These are phyloP conservation scores for Hyphodiscus hymeniophilus DNA, from an alignment of 495 filamentous ascomycete species.

Conservation along the genomic window DNA sequence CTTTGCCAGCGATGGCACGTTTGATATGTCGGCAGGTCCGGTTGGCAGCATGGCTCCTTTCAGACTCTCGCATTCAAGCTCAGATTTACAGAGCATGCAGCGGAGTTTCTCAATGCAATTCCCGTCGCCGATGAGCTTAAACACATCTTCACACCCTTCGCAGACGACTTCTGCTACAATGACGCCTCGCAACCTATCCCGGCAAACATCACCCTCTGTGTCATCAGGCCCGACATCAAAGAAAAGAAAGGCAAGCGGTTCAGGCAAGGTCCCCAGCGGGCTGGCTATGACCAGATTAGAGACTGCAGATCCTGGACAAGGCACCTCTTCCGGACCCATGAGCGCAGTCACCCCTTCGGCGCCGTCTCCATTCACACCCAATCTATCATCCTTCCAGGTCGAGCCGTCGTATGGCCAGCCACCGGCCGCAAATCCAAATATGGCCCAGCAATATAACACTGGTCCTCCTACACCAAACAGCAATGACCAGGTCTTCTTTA, in stretches of 20 bases:
- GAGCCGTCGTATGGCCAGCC: constrained; percentile 12
- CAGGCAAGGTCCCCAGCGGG: constrained; percentile 56
- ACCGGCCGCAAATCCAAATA: constrained; percentile 5
- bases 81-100: constrained; percentile 47
- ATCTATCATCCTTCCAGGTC: constrained; percentile 28
- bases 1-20: constrained; percentile 10
- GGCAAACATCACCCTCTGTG: constrained; percentile 59
- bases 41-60: constrained; percentile 20
- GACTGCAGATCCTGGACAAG: constrained; percentile 29
- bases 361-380: constrained; percentile 35
- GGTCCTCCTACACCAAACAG: constrained; percentile 57
- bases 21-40: constrained; percentile 13
- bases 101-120: constrained; percentile 34
- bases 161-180: constrained; percentile 37
- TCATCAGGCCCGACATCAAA: constrained; percentile 54
- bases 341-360: constrained; percentile 33
- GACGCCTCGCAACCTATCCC: constrained; percentile 56
- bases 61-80: constrained; percentile 27
- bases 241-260: constrained; percentile 65
- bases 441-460: constrained; percentile 42
- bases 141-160: constrained; percentile 23
- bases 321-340: constrained; percentile 20
- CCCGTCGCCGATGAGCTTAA: constrained; percentile 28
- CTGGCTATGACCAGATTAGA: constrained; percentile 76
- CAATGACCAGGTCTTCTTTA: constrained; percentile 40